Base-by-base conservation (phyloP, 495 filamentous ascomycete species). In the Penicillium cosmopolitanum region DNA sequence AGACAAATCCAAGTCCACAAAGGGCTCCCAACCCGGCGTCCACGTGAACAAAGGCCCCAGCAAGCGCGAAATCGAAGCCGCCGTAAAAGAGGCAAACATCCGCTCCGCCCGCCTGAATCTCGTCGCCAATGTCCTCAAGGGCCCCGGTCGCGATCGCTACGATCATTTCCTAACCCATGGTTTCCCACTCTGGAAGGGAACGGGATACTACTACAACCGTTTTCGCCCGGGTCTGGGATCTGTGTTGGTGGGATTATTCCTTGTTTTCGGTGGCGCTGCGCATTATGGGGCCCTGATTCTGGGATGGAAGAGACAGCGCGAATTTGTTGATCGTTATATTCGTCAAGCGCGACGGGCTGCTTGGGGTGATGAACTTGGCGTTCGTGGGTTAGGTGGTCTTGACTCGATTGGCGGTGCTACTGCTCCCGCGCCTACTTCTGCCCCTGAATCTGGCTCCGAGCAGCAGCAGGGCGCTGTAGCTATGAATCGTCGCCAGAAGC, bases 151-250 rank as follows among this genome's bases (percentile, higher is more conserved):
- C 43, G 91, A 90, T 66, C 89, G 96, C 53, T 99, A 99, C 72
- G 93, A 99, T 73, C 86, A 97, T 73, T 99, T 99, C 79, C 78
- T 99, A 54, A 82, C 80, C 66, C 91, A 97, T 75, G 95, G 95
- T 19, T 99, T 99, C 75, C 95, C 95, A 11, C 86, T 84, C 50
- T 98, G 96, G 95, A 91, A 90, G 72, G 95, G 96, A 35, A 97
- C 95, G 16, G 96, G 93, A 53, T 99, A 98, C 81, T 98, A 97
- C 81, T 99, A 98, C 77, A 87, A 82, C 55, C 88, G 95, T 7
- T 97, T 92, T 82, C 85, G 95, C 28, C 95, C 95, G 1, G 95
- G 95, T 11, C 77, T 97, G 10, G 92, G 90, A 18, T 87, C 88
- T 10, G 95, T 97, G 48, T 72, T 98, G 52, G 52, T 86, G 11